Percentiles rank a stretch among this genome's conserved stretches.
Evolutionary conservation across 768 basidiomycete species (phyloP).

Genomic region (Rhodotorula diobovata): DNA sequence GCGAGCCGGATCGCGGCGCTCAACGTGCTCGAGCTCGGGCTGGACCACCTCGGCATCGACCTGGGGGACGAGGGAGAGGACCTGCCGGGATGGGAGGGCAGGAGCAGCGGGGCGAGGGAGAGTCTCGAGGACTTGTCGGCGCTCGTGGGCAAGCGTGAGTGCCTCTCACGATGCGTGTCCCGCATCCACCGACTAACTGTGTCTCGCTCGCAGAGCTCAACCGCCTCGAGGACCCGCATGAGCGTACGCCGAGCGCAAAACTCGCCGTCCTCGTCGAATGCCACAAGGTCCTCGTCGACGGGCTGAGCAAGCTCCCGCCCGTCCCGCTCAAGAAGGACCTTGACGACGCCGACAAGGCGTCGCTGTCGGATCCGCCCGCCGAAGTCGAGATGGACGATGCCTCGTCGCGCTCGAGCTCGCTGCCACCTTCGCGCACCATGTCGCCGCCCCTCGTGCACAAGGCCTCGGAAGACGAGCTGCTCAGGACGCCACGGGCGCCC

Average conservation of each 20-base stretch:
- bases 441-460: conserved; percentile 2
- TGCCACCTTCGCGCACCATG: conserved; percentile 19
- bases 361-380: not conserved
- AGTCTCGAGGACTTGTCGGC: conserved; percentile 62
- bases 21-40: conserved; percentile 78
- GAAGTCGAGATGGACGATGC: conserved; percentile 42
- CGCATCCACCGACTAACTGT: not conserved
- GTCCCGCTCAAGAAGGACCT: conserved; percentile 39
- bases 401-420: conserved; percentile 29
- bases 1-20: conserved; percentile 84
- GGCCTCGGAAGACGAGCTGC: conserved; percentile 18
- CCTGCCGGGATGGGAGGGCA: conserved; percentile 48
- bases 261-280: conserved; percentile 71
- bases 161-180: too few species aligned
- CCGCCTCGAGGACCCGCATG: conserved; percentile 52
- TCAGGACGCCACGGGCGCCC: conserved; percentile 24
- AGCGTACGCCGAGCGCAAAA: conserved; percentile 69
- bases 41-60: conserved; percentile 85
- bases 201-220: conserved; percentile 53
- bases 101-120: conserved; percentile 45
- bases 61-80: conserved; percentile 51
- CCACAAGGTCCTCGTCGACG: conserved; percentile 70
- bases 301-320: conserved; percentile 40
- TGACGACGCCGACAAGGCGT: not conserved
- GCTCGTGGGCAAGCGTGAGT: conserved; percentile 71